Evolutionary conservation across 1,284 basidiomycete genomes (phyloP).

Genomic region (Ustilago trichophora): DNA sequence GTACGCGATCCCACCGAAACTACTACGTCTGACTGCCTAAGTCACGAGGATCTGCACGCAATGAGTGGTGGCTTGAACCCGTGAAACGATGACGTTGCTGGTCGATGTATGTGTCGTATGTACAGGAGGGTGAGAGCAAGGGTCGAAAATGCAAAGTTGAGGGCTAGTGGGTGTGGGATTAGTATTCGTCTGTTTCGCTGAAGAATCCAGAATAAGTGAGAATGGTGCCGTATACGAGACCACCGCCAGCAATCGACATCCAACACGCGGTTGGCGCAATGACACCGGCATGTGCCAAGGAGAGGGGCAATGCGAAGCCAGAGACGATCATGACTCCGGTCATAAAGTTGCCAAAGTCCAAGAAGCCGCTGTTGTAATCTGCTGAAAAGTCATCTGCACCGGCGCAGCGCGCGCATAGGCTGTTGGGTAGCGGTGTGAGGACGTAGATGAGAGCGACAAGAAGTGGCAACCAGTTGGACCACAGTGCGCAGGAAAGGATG

Average conservation of each 20-base stretch:
- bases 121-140: slow-evolving; percentile 12
- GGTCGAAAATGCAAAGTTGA: background rate
- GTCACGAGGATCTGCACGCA: too few species aligned
- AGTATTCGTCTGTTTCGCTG: slow-evolving; percentile 56
- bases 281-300: slow-evolving; percentile 89
- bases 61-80: slow-evolving; percentile 8
- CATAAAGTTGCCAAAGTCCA: slow-evolving; percentile 93
- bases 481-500: slow-evolving; percentile 96
- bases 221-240: slow-evolving; percentile 89
- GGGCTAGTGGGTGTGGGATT: background rate
- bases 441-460: slow-evolving; percentile 95
- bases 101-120: slow-evolving; percentile 8
- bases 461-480: slow-evolving; percentile 95
- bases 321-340: slow-evolving; percentile 87
- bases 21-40: too few species aligned
- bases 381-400: slow-evolving; percentile 71
- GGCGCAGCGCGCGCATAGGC: slow-evolving; percentile 72
- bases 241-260: slow-evolving; percentile 95
- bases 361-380: slow-evolving; percentile 70
- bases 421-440: slow-evolving; percentile 93
- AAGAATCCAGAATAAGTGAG: slow-evolving; percentile 62
- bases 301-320: slow-evolving; percentile 90
- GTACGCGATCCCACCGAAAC: too few species aligned
- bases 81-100: slow-evolving; percentile 6
- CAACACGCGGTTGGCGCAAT: slow-evolving; percentile 84